Conservation (phyloP, 2,329 filamentous ascomycete genomes). For the Aspergillus vadensis region DNA sequence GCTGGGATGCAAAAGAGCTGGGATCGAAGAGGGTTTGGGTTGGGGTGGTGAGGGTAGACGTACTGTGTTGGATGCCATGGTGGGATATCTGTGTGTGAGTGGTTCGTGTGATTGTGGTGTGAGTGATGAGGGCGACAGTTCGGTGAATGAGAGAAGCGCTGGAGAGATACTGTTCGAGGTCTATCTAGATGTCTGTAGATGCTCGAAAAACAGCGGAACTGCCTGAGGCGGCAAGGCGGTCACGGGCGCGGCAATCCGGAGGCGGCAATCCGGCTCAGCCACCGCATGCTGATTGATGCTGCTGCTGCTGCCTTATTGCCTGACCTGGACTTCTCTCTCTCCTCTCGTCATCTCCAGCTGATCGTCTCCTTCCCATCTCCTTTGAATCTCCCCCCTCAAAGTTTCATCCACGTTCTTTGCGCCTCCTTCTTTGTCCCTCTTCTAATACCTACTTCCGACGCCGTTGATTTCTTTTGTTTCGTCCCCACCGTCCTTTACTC, state of each 20-base stretch:
- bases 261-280: no score
- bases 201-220: neutral
- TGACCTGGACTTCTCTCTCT: constrained; percentile 4
- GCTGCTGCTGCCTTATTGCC: constrained; percentile 9
- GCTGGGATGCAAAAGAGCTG: neutral
- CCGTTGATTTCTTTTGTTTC: constrained; percentile 20
- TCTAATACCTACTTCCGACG: neutral
- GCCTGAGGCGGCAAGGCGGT: constrained; percentile 1
- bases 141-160: no score
- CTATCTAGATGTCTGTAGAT: neutral
- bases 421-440: constrained; percentile 20
- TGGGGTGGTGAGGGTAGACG: neutral
- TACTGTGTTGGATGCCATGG: neutral
- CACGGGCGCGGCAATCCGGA: constrained; percentile 6
- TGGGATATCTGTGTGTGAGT: neutral
- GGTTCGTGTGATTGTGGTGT: no score
- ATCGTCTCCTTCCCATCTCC: constrained; percentile 19
- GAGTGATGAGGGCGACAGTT: no score
- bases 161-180: no score
- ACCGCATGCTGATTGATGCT: neutral
- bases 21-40: neutral
- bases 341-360: constrained; percentile 13
- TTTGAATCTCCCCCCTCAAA: constrained; percentile 24
- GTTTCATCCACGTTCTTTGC: constrained; percentile 25
- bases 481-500: constrained; percentile 3